A percentile compares a stretch with the other conserved stretches of the same genome.
These are phyloP conservation scores for Flammula alnicola DNA, from an alignment of 1,284 basidiomycete species.

Conservation along the genomic window DNA sequence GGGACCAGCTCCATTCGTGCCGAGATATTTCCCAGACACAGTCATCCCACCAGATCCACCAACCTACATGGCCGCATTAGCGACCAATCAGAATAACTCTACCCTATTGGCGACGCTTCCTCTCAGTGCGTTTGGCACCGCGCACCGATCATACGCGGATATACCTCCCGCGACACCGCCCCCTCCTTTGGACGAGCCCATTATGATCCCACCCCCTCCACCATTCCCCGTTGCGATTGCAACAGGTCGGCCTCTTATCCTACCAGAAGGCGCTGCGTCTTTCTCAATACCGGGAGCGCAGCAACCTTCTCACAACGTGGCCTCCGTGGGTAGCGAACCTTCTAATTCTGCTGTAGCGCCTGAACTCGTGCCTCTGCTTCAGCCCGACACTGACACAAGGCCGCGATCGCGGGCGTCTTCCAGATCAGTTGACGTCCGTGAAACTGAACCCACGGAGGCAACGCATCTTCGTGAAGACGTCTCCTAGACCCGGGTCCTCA, in stretches of 20 bases:
- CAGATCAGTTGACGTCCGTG: constrained; percentile 12
- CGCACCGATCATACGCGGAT: constrained; percentile 30
- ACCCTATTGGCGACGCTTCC: constrained; percentile 18
- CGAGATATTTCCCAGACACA: constrained; percentile 59
- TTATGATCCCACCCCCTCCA: constrained; percentile 19
- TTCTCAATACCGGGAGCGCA: constrained; percentile 16
- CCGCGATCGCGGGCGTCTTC: constrained; percentile 19
- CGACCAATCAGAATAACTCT: constrained; percentile 17
- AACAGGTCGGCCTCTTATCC: not conserved
- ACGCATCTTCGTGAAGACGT: constrained; percentile 6
- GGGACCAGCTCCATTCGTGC: constrained; percentile 52
- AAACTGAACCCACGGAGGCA: constrained; percentile 4
- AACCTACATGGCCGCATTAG: constrained; percentile 27
- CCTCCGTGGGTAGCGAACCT: constrained; percentile 22
- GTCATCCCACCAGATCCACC: constrained; percentile 46
- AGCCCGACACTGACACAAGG: constrained; percentile 15
- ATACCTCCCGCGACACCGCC: constrained; percentile 29
- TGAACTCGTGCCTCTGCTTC: constrained; percentile 26
- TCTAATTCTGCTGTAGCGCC: constrained; percentile 22
- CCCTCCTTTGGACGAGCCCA: constrained; percentile 20
- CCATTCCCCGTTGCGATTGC: constrained; percentile 17
- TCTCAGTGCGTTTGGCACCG: constrained; percentile 17
- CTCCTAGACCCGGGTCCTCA: constrained; percentile 8
- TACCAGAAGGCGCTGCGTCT: constrained; percentile 13
- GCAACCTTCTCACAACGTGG: constrained; percentile 16